A percentile compares a stretch with the other conserved stretches of the same genome.
phyloP scores from a whole-genome alignment of 306 rosid species.

The Canavalia ensiformis region DNA sequence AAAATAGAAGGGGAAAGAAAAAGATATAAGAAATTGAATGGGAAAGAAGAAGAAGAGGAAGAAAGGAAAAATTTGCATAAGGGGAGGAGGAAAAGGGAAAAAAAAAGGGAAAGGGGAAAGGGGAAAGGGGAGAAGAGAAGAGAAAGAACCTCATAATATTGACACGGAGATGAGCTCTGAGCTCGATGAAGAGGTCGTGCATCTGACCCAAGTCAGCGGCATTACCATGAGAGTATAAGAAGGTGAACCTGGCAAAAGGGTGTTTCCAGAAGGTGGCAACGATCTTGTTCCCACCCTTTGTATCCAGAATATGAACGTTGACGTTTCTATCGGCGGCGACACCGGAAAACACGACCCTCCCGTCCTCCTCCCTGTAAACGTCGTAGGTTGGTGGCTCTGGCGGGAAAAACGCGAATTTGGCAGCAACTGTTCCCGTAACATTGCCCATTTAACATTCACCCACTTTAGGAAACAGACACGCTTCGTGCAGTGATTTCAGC shows the following conservation, averaged over 20 bases:
- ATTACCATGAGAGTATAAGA: slow-evolving; percentile 95
- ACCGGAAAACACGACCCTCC: slow-evolving; percentile 70
- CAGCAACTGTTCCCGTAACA: slow-evolving; percentile 90
- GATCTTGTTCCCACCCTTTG: slow-evolving; percentile 77
- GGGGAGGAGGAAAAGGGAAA: too few relatives aligned
- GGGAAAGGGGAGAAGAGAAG: not conserved
- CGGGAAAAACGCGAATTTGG: slow-evolving; percentile 96
- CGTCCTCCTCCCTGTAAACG: slow-evolving; percentile 64
- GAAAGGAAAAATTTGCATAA: too few relatives aligned
- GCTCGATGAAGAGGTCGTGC: slow-evolving; percentile 92
- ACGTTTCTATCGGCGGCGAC: slow-evolving; percentile 77
- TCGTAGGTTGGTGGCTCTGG: slow-evolving; percentile 96
- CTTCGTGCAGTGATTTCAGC: slow-evolving; percentile 51
- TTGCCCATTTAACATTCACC: slow-evolving; percentile 76
- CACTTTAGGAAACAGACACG: slow-evolving; percentile 36
- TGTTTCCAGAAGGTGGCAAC: slow-evolving; percentile 93
- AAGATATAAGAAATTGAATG: too few relatives aligned
- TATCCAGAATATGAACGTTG: slow-evolving; percentile 71
- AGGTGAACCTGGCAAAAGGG: slow-evolving; percentile 85
- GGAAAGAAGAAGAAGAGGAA: too few relatives aligned
- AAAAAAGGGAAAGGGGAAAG: too few relatives aligned
- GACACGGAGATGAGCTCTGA: slow-evolving; percentile 96
- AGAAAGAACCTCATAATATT: slow-evolving; percentile 81
- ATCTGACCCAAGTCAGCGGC: slow-evolving; percentile 99
- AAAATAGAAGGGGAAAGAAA: too few relatives aligned